Conservation (phyloP, 345 rosid genomes). For the Aegle marmelos region DNA sequence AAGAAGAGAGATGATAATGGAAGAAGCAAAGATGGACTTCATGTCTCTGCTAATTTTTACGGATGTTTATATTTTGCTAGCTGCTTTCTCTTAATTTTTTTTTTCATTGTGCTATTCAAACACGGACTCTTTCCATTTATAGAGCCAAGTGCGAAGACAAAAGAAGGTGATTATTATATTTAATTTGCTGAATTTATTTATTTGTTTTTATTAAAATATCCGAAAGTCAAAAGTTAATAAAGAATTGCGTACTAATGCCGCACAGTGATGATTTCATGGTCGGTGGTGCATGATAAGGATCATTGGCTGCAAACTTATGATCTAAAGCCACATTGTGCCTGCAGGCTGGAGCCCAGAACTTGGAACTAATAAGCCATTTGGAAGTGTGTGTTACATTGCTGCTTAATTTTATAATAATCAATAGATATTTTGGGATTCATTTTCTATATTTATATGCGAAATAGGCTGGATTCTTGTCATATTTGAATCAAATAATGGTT, state of each 20-base stretch:
- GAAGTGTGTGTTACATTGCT: not conserved
- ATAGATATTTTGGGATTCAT: too few relatives aligned
- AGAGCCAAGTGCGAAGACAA: not conserved
- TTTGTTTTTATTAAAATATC: not conserved
- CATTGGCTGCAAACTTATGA: not conserved
- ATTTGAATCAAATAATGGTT: too few relatives aligned
- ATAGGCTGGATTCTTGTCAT: too few relatives aligned
- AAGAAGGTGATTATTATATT: not conserved
- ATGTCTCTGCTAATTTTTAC: slow-evolving; percentile 5
- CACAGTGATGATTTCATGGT: slow-evolving; percentile 1
- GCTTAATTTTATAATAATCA: not conserved
- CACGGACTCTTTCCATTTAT: not conserved
- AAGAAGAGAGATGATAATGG: slow-evolving; percentile 28
- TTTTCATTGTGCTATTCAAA: not conserved
- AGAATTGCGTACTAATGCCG: not conserved
- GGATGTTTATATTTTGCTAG: not conserved
- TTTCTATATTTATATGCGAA: too few relatives aligned
- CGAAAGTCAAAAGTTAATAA: not conserved
- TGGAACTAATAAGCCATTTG: not conserved
- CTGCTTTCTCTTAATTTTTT: not conserved
- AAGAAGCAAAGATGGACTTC: slow-evolving; percentile 26
- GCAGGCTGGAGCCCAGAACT: not conserved
- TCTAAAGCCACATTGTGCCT: not conserved
- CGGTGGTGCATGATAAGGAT: not conserved
- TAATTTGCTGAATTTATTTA: not conserved